Base-by-base conservation (phyloP, 2,329 filamentous ascomycete species). In the Xylaria multiplex region DNA sequence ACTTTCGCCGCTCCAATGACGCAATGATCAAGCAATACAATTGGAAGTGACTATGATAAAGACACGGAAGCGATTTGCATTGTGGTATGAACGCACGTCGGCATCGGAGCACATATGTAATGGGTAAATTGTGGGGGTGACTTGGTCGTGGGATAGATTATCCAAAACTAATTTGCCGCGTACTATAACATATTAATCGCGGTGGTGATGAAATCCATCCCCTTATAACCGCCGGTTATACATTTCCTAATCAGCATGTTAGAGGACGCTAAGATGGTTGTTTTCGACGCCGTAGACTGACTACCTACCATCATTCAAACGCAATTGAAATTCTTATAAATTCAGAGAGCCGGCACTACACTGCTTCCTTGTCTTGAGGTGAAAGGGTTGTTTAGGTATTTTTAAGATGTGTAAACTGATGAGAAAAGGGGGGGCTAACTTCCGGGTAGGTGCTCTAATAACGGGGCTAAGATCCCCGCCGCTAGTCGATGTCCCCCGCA, bases 141-240 rank as follows among this genome's bases (percentile, higher is more conserved):
- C 13, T 13, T 11, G 16, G 24, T 27, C 32, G 52, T 48, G 6
- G 11, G 37, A 42, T 56, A 61, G 56, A 61, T 64, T 64, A 66
- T 9, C 64, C 60, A 59, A 45, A 16, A 43, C 16, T 60, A n/a
- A 48, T 46, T 24, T 30, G 8, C 48, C 16, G 52, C 35, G 40
- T 27, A 30, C 11, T 24, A 32, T 6, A 19, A 35, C n/a, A 45
- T 43, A 52, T 63, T 53, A 52, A 52, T 50, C 6, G 16, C 5
- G 6, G 11, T 8, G 16, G 6, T 2, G 35, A 46, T 52, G 24
- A 27, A 1, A 14, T 37, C n/a, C 45, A 40, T 48, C 16, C 24
- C 37, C 8, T 50, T 65, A 56, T 65, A 65, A 43, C 62, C 62
- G 62, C 49, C 62, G 62, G 62, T 49, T 60, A 65, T 65, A 40